Percentiles rank a stretch among this genome's conserved stretches.
Evolutionary conservation across 2,329 filamentous ascomycete genomes (phyloP).

Genomic region (Penicillium corylophilum): DNA sequence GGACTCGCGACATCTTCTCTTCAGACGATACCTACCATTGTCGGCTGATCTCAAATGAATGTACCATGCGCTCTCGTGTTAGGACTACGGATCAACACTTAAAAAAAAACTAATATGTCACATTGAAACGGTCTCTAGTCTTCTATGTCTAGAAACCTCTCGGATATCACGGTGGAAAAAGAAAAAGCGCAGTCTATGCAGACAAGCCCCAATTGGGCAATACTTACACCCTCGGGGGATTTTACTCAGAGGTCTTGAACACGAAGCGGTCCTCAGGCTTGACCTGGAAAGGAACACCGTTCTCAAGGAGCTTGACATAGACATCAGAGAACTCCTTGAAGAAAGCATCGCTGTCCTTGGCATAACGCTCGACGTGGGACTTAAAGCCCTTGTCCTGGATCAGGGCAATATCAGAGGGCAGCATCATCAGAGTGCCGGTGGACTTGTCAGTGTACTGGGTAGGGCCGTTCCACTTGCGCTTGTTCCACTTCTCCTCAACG

Average conservation of each 20-base stretch:
- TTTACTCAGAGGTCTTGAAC: constrained; percentile 60
- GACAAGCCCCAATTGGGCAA: background rate
- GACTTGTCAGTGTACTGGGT: constrained; percentile 86
- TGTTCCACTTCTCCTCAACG: constrained; percentile 87
- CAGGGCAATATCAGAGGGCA: constrained; percentile 86
- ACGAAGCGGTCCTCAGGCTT: constrained; percentile 59
- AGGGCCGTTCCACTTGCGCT: constrained; percentile 88
- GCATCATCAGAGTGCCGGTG: constrained; percentile 92
- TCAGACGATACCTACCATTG: background rate
- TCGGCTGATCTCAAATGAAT: background rate
- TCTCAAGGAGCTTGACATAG: constrained; percentile 81
- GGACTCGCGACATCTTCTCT: background rate
- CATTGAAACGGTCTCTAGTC: constrained; percentile 10
- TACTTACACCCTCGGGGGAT: background rate
- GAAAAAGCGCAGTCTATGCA: constrained; percentile 2
- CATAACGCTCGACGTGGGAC: constrained; percentile 78
- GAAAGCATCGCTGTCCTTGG: constrained; percentile 85
- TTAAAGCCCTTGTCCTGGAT: constrained; percentile 86
- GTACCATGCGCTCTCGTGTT: background rate
- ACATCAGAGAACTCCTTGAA: constrained; percentile 88
- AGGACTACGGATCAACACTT: background rate
- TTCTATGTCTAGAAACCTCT: constrained; percentile 4
- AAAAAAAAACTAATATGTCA: constrained; percentile 2
- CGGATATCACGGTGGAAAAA: constrained; percentile 11
- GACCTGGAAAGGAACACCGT: constrained; percentile 83